Evolutionary conservation across 805 yeast species (phyloP), one percentile per base, ranked within the genome.

Genomic region (Metahyphopichia silvanorum): DNA sequence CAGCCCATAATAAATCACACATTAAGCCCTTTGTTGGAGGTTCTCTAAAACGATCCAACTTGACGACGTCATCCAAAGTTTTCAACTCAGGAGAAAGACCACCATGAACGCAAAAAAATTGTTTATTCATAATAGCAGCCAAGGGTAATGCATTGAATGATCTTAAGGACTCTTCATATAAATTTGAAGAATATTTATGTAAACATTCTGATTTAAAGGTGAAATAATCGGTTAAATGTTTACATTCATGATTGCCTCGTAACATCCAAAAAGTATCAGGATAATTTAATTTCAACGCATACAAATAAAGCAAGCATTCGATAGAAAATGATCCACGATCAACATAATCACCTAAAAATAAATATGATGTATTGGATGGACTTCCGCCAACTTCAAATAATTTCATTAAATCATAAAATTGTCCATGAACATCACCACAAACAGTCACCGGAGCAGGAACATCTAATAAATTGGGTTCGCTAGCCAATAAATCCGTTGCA

Each of bases 351-450:
- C 98, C 97, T 35, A 89, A 61, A 49, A 91, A 89, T 33, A 89
- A 64, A 55, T 86, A 91, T 13, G 84, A 71, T 1, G 94, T 82
- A n/a, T 53, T 60, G 11, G 63, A 68, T 9, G 97, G 96, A 51
- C 82, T 80, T 2, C 98, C 98, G 24, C 96, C 95, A 12, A 88
- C 91, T 54, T 91, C 97, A 51, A 91, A 86, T 27, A 91, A 64
- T 58, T 89, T 88, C 76, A 89, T 70, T 46, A 91, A 69, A 57
- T 91, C 98, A 56, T 75, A 89, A 56, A 76, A 87, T 57, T 91
- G 98, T 12, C 98, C 98, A 59, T 91, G 98, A n/a, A 89, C 74
- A 60, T 91, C 98, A 35, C 98, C 98, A 63, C 97, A 88, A 3
- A 91, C 88, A 0, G 96, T 89, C 2, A 91, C 86, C 1, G 98